These are phyloP conservation scores for Colletotrichum karsti DNA, from an alignment of 2,329 filamentous ascomycete genomes.

Conservation along the genomic window DNA sequence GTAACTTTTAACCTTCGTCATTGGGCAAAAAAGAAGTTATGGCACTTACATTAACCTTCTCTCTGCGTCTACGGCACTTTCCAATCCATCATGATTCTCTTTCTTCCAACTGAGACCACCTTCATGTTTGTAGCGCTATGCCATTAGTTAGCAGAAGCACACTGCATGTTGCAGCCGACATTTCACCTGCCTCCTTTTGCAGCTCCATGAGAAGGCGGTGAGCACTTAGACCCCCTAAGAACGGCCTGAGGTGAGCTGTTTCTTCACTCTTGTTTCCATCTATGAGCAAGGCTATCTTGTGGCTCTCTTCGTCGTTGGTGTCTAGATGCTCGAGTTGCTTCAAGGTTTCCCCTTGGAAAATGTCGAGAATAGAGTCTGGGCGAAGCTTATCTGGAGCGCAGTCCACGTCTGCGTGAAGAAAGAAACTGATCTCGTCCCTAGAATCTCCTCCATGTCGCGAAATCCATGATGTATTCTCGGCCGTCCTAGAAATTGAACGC, in stretches of 20 bases:
- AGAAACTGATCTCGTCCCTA: neutral
- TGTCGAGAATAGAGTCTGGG: neutral
- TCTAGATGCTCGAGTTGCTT: neutral
- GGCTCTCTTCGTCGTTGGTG: neutral
- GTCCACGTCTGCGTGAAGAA: neutral
- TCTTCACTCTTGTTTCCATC: neutral
- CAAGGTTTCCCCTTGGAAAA: neutral
- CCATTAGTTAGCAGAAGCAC: neutral
- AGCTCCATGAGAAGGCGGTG: neutral
- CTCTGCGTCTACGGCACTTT: neutral
- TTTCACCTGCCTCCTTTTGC: neutral
- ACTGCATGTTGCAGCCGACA: too few relatives aligned
- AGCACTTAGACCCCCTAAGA: neutral
- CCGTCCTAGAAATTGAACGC: neutral
- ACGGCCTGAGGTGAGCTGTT: neutral
- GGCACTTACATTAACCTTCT: neutral
- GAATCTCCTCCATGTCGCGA: neutral
- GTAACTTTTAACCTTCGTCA: too few relatives aligned
- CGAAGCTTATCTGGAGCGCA: neutral
- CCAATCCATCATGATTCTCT: neutral
- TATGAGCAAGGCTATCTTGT: neutral
- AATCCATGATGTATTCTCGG: neutral
- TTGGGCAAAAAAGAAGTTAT: too few relatives aligned
- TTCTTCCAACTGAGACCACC: accelerated
- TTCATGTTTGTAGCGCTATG: neutral